A percentile compares a stretch with the other conserved stretches of the same genome.
Conservation (phyloP, 1,139 yeast species). For the Lodderomyces jiufengensis region DNA sequence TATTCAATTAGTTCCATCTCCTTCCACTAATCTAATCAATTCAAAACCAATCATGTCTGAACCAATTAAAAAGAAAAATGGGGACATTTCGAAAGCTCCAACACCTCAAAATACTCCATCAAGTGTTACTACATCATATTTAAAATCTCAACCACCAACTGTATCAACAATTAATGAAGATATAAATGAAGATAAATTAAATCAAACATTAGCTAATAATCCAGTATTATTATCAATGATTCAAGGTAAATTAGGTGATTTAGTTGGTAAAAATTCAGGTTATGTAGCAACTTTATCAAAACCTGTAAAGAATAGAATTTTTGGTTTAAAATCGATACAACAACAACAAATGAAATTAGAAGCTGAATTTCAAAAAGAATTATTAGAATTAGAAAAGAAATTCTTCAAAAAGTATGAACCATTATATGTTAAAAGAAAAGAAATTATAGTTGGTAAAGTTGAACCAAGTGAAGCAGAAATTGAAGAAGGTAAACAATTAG, state of each 20-base stretch:
- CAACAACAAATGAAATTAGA: slow-evolving; percentile 77
- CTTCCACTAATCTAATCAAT: neutral
- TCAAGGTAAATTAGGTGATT: slow-evolving; percentile 81
- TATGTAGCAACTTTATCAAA: slow-evolving; percentile 79
- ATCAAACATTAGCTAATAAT: slow-evolving; percentile 59
- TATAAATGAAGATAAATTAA: slow-evolving; percentile 42
- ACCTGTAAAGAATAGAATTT: slow-evolving; percentile 69
- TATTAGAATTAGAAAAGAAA: slow-evolving; percentile 81
- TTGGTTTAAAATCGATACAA: slow-evolving; percentile 84
- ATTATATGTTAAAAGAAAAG: slow-evolving; percentile 68
- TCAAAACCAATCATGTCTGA: slow-evolving; percentile 43
- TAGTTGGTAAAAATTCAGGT: slow-evolving; percentile 85
- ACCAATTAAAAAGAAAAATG: slow-evolving; percentile 64
- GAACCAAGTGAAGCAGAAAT: slow-evolving; percentile 83
- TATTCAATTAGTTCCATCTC: neutral
- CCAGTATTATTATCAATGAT: slow-evolving; percentile 82
- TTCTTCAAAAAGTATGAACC: slow-evolving; percentile 75
- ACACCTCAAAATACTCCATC: slow-evolving; percentile 99
- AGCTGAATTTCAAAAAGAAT: slow-evolving; percentile 86
- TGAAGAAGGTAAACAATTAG: slow-evolving; percentile 69
- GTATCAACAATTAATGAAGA: slow-evolving; percentile 75
- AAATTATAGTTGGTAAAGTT: slow-evolving; percentile 63
- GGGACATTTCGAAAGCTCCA: slow-evolving; percentile 89
- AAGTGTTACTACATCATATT: slow-evolving; percentile 72
- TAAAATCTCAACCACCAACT: slow-evolving; percentile 66